Evolutionary conservation across 345 rosid species (phyloP), one percentile per base, ranked within the genome.

Genomic region (Carallia pectinifolia): DNA sequence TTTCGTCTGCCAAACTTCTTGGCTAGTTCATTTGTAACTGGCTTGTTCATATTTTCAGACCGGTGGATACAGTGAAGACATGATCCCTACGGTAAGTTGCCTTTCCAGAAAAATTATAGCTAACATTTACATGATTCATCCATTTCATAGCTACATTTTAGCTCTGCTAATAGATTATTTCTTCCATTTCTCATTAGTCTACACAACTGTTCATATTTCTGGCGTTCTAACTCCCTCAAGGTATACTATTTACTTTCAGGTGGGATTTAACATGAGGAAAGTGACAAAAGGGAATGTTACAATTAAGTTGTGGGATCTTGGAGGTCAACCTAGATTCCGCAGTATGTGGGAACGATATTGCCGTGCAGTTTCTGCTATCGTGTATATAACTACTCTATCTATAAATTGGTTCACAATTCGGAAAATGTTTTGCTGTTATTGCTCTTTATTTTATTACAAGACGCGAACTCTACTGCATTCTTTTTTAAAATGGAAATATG

Each of bases 271-370:
- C 77, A 90, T 90, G 97, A 87, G 86, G 82, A 90, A 88, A 71
- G 97, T 90, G 44, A 88, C 94, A 33, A 90, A 90, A 79, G 97
- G 94, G 63, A 88, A 78, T 61, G 97, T 90, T 59, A 90, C 92
- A 1, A 90, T 88, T 81, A 90, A 90, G 78, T 67, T 90, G 78
- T 90, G 97, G 97, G 97, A 90, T 83, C 90, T 88, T 77, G 96
- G 96, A 70, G 98, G 98, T 60, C 80, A 74, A 71, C 97, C 97
- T 61, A 85, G 97, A 80, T 89, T 92, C 76, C 96, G 97, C 78
- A 89, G 97, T 65, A 92, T 92, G 97, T 92, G 96, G 97, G 96
- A 92, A 81, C 84, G 97, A 33, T 92, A 92, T 58, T 92, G 96
- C 39, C 97, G 96, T 76, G 86, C 96, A 34, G 96, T 89, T 77